Percentiles rank a stretch among this genome's conserved stretches.
These are phyloP conservation scores for Zygosaccharomyces pseudobailii DNA, from an alignment of 1,139 yeast genomes.

Conservation along the genomic window DNA sequence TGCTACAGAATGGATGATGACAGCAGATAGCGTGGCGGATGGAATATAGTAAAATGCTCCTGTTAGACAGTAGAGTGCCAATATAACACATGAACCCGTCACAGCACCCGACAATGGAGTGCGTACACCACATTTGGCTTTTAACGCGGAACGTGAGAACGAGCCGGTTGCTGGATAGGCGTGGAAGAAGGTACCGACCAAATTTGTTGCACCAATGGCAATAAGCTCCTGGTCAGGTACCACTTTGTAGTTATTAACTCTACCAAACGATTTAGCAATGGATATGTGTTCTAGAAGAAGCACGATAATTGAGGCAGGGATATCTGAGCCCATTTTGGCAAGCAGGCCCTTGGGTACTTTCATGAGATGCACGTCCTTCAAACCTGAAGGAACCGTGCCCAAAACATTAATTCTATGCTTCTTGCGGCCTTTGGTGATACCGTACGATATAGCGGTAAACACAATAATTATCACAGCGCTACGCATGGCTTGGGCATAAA, in stretches of 20 bases:
- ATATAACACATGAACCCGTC: conserved; percentile 82
- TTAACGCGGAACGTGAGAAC: conserved; percentile 88
- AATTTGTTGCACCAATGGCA: conserved; percentile 89
- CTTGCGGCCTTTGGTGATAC: conserved; percentile 41
- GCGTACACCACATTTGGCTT: conserved; percentile 92
- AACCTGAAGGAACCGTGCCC: conserved; percentile 79
- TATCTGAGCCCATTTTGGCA: conserved; percentile 60
- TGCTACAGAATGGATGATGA: conserved; percentile 92
- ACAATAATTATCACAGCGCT: conserved; percentile 77
- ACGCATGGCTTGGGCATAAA: conserved; percentile 72
- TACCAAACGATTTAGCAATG: conserved; percentile 87
- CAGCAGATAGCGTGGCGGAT: conserved; percentile 78
- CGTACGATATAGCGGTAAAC: conserved; percentile 71
- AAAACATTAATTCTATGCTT: conserved; percentile 50
- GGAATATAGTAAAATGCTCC: conserved; percentile 84
- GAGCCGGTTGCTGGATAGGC: conserved; percentile 98
- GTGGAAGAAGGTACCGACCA: conserved; percentile 84
- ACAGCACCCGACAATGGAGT: conserved; percentile 91
- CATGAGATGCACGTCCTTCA: conserved; percentile 72
- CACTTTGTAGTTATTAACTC: conserved; percentile 85
- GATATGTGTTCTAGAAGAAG: conserved; percentile 89
- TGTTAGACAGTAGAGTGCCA: conserved; percentile 82
- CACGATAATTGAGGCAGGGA: conserved; percentile 81
- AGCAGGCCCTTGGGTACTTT: conserved; percentile 58
- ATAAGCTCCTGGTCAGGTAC: conserved; percentile 90